A percentile compares a stretch with the other conserved stretches of the same genome.
These are phyloP conservation scores for Ceratobasidium sp. DNA, from an alignment of 1,284 basidiomycete genomes.

Conservation along the genomic window DNA sequence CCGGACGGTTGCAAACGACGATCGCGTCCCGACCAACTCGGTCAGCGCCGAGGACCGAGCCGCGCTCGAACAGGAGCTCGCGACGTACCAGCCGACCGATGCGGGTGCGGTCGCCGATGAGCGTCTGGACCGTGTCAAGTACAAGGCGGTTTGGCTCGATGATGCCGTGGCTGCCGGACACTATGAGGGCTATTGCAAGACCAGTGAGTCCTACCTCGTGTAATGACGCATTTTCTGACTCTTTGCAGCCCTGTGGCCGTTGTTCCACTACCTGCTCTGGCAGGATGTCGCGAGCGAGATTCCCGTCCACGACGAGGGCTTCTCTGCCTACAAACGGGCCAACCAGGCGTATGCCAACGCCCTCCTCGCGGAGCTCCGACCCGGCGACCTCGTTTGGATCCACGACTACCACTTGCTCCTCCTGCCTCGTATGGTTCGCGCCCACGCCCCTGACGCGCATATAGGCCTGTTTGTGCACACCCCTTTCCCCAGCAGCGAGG, in stretches of 20 bases:
- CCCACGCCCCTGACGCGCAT: constrained; percentile 78
- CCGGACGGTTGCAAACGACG: constrained; percentile 55
- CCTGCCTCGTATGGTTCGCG: constrained; percentile 68
- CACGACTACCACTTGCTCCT: constrained; percentile 75
- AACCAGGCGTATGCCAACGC: constrained; percentile 88
- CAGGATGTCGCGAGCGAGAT: constrained; percentile 90
- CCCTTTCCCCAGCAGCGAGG: constrained; percentile 96
- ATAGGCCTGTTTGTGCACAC: constrained; percentile 97
- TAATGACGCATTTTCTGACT: constrained; percentile 40
- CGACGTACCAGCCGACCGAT: constrained; percentile 69
- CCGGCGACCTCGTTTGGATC: constrained; percentile 92
- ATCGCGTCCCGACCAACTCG: constrained; percentile 56
- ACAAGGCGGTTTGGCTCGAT: constrained; percentile 93
- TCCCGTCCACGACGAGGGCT: constrained; percentile 85
- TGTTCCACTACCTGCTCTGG: constrained; percentile 99
- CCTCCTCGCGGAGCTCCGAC: constrained; percentile 81
- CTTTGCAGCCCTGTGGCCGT: constrained; percentile 87
- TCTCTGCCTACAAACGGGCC: constrained; percentile 86
- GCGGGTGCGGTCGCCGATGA: constrained; percentile 63
- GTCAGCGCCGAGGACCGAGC: constrained; percentile 72
- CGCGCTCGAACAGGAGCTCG: constrained; percentile 72
- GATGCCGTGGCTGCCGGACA: constrained; percentile 92
- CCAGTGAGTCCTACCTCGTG: constrained; percentile 70
- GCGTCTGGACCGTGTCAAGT: constrained; percentile 69
- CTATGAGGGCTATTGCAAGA: constrained; percentile 98